Evolutionary conservation across 139 green algal species (phyloP), one percentile per base, ranked within the genome.

Genomic region (Chlamydomonas urium): DNA sequence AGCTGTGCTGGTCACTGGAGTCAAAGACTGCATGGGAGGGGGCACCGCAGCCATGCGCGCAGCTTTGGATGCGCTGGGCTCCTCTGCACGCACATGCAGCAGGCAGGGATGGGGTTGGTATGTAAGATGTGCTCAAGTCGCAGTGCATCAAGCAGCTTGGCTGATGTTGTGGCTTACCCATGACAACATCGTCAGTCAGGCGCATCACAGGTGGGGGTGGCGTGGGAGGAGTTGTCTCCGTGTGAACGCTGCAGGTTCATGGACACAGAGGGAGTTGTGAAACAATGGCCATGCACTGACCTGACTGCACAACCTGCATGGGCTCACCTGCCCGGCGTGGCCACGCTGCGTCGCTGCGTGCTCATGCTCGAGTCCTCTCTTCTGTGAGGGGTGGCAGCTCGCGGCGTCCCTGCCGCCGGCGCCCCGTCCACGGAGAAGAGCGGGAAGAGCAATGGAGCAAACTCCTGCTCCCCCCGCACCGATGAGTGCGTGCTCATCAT

Each of bases 381-480:
- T 1, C 65, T 47, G 1, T 75, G 66, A 0, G 76, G 66, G 29
- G 76, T 78, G 2, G 65, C 68, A 31, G 73, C 66, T 2, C 78
- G 68, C 8, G 73, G 73, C 23, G 78, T 80, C 2, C 42, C 47
- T 1, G n/a, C 26, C 14, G 61, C 48, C 33, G n/a, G n/a, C n/a
- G 17, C 53, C 26, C 62, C 65, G 36, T 80, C 69, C 26, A 50
- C 35, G 2, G 78, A 65, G 21, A 47, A 62, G 1, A 83, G 50
- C n/a, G 69, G 58, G 23, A 83, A 83, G 1, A 83, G 57, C n/a
- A 83, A 32, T 19, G 78, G 73, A 19, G 78, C 68, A 69, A 80
- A 83, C 36, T 83, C 78, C n/a, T 77, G 73, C 10, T 83, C 77
- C 2, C 62, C 26, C n/a, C 26, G 32, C 14, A 31, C 3, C 38